phyloP scores from a whole-genome alignment of 2,329 filamentous ascomycete species.

The Trichoderma harzianum region DNA sequence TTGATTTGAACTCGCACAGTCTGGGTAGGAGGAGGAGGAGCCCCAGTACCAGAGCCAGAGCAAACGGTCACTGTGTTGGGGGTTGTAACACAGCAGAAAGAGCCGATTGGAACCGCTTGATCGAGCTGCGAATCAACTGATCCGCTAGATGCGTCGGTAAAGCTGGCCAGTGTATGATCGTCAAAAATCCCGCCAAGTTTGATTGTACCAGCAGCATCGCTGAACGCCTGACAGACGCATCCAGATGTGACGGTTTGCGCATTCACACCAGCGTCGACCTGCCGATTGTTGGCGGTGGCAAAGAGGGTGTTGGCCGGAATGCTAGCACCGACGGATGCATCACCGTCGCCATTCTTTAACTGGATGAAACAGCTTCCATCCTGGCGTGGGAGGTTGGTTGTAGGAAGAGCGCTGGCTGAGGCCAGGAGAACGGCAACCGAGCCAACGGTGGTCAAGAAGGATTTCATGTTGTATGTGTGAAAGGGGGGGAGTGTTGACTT shows the following conservation, averaged over 20 bases:
- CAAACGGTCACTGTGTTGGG: neutral
- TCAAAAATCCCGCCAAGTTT: neutral
- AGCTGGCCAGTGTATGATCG: neutral
- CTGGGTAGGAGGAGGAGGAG: neutral
- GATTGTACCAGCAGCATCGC: neutral
- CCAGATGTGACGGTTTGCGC: neutral
- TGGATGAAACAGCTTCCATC: neutral
- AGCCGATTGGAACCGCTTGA: neutral
- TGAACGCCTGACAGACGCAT: neutral
- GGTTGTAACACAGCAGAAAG: neutral
- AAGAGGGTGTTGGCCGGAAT: neutral
- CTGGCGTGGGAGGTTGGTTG: neutral
- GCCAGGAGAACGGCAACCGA: neutral
- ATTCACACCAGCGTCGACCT: neutral
- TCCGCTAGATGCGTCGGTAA: neutral
- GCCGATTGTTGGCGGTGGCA: neutral
- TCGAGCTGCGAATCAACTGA: neutral
- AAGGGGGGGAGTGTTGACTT: fast-evolving
- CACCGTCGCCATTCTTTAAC: neutral
- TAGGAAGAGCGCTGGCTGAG: neutral
- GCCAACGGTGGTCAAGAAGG: neutral
- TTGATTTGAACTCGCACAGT: neutral
- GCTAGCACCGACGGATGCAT: neutral
- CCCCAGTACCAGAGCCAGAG: neutral
- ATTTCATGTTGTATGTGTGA: neutral